Percentiles rank a stretch among this genome's conserved stretches.
Evolutionary conservation across 352 stramenopile genomes (phyloP).

Genomic region (Phytophthora quininea): DNA sequence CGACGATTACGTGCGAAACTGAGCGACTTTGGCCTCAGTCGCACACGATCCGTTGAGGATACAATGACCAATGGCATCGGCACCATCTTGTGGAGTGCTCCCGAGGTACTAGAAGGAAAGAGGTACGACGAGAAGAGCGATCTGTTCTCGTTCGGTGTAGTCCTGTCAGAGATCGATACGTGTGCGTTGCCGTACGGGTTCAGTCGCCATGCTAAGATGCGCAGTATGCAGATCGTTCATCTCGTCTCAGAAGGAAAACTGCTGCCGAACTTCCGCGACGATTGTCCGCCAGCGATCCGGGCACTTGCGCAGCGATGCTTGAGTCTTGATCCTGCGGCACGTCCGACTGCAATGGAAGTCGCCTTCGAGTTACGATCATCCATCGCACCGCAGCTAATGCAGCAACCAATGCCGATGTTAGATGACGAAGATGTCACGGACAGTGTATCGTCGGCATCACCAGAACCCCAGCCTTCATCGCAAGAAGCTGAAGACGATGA

Average conservation of each 20-base stretch:
- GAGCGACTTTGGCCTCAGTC: conserved; percentile 76
- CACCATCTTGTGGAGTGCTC: conserved; percentile 77
- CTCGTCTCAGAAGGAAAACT: conserved; percentile 79
- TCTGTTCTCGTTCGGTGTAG: conserved; percentile 79
- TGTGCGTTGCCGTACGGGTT: conserved; percentile 77
- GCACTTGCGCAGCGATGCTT: conserved; percentile 65
- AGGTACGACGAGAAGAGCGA: conserved; percentile 82
- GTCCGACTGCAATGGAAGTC: conserved; percentile 74
- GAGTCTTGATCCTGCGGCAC: conserved; percentile 60
- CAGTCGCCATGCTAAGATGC: conserved; percentile 68
- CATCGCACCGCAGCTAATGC: conserved; percentile 50
- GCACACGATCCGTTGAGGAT: conserved; percentile 66
- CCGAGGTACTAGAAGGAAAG: conserved; percentile 73
- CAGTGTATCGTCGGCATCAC: conserved; percentile 20
- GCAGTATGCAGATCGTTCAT: conserved; percentile 86
- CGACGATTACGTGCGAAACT: conserved; percentile 67
- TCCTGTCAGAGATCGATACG: conserved; percentile 80
- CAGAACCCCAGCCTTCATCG: background rate
- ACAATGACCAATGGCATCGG: conserved; percentile 83
- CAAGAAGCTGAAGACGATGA: conserved; percentile 12
- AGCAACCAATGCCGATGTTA: conserved; percentile 24
- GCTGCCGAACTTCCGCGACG: conserved; percentile 72
- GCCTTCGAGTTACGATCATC: conserved; percentile 65
- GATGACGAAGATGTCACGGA: conserved; percentile 14
- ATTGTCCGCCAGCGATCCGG: conserved; percentile 59